Evolutionary conservation across 805 yeast genomes (phyloP).

Genomic region (Ogataea ramenticola): DNA sequence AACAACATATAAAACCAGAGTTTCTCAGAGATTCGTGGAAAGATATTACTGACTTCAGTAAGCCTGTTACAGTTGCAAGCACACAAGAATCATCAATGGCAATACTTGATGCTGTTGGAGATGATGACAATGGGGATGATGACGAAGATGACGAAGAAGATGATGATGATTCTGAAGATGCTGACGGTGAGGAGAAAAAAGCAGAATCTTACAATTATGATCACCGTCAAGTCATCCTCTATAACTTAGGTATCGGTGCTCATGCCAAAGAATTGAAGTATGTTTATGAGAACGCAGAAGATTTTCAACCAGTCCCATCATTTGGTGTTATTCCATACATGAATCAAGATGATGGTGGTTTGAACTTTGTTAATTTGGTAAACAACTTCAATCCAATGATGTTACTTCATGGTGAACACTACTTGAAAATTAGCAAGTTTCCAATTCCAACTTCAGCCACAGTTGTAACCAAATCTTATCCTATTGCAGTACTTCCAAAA

Average conservation of each 20-base stretch:
- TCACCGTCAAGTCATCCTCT: constrained; percentile 68
- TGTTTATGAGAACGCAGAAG: constrained; percentile 65
- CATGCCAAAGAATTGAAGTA: constrained; percentile 68
- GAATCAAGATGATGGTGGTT: constrained; percentile 48
- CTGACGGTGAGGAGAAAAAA: constrained; percentile 30
- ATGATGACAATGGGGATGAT: constrained; percentile 33
- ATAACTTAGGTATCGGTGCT: constrained; percentile 89
- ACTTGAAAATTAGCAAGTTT: constrained; percentile 64
- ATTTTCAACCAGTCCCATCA: constrained; percentile 83
- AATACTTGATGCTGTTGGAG: constrained; percentile 58
- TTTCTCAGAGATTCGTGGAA: constrained; percentile 61
- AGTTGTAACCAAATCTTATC: constrained; percentile 53
- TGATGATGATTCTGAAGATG: constrained; percentile 40
- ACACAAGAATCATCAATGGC: constrained; percentile 77
- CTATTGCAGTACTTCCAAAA: constrained; percentile 76
- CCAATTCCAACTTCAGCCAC: constrained; percentile 72
- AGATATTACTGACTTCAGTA: constrained; percentile 56
- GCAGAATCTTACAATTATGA: constrained; percentile 49
- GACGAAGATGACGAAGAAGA: constrained; percentile 38
- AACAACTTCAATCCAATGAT: constrained; percentile 84
- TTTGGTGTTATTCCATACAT: constrained; percentile 87
- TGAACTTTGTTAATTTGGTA: constrained; percentile 54
- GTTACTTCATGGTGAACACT: constrained; percentile 93
- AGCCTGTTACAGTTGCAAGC: constrained; percentile 45
- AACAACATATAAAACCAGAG: constrained; percentile 54